Conservation (phyloP, 2,329 filamentous ascomycete species). For the Aspergillus sp. region DNA sequence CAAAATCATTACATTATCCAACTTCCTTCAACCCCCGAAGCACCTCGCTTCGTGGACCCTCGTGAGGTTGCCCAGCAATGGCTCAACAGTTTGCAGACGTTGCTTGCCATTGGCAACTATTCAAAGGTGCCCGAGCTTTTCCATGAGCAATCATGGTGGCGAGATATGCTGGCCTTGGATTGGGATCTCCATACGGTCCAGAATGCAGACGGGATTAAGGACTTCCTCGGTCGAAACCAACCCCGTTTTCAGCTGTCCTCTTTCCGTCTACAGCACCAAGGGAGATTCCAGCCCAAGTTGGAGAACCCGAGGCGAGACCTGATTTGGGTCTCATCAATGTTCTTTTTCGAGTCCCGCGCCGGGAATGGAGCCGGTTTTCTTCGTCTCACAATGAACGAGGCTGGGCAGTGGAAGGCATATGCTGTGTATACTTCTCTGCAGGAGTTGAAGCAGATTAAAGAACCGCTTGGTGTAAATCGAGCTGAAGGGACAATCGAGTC, state of each 20-base stretch:
- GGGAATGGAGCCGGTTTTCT: slow-evolving; percentile 33
- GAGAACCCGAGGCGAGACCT: slow-evolving; percentile 24
- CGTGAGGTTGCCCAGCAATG: slow-evolving; percentile 26
- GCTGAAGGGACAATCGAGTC: slow-evolving; percentile 28
- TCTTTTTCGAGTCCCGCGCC: slow-evolving; percentile 33
- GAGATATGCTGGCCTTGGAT: slow-evolving; percentile 34
- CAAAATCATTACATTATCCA: slow-evolving; percentile 23
- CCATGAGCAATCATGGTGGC: slow-evolving; percentile 36
- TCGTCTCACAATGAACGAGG: slow-evolving; percentile 24
- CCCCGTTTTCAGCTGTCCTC: slow-evolving; percentile 19
- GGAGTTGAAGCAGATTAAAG: slow-evolving; percentile 28
- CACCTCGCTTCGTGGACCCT: slow-evolving; percentile 14
- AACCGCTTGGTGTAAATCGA: slow-evolving; percentile 26
- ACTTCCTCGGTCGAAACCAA: slow-evolving; percentile 24
- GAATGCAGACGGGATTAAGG: slow-evolving; percentile 22
- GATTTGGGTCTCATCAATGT: slow-evolving; percentile 33
- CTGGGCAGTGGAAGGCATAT: slow-evolving; percentile 32
- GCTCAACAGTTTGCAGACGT: slow-evolving; percentile 21
- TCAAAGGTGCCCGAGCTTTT: slow-evolving; percentile 21
- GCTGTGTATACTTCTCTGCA: slow-evolving; percentile 34
- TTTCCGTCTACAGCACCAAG: slow-evolving; percentile 27
- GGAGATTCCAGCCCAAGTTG: slow-evolving; percentile 24
- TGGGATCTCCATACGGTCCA: slow-evolving; percentile 36
- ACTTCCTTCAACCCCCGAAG: slow-evolving; percentile 20
- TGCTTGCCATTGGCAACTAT: slow-evolving; percentile 13